Base-by-base conservation (phyloP, 208 protist species). In the Trichomonas vaginalis region DNA sequence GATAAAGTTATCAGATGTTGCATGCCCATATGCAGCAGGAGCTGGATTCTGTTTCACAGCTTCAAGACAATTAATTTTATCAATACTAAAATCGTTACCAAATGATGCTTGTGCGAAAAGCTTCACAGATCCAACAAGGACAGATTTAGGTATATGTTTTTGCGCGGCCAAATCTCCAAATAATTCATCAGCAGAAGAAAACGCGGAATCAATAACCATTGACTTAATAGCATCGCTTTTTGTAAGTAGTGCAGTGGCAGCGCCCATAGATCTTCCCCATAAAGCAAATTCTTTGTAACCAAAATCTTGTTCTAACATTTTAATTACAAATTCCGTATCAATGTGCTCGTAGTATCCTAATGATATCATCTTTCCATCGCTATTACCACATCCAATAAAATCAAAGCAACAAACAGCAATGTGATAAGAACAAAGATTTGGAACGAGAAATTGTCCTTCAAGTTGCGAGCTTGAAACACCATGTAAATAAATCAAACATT, bases 221-320 rank as follows among this genome's bases (percentile, higher is more conserved):
- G 40, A 42, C 17, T 51, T 48, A 27, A 92, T 92, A 39, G 8
- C 10, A 51, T 8, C 45, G 37, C 56, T 40, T 17, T 14, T 8
- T 39, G 86, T 6, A 39, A 92, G 14, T 39, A 92, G 14, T 1
- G 86, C 86, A 39, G 86, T 48, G 37, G 86, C 40, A 6, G 86
- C 86, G 37, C 86, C 86, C 86, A 92, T 92, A 17, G 86, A 92
- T 51, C 86, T 48, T 51, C 86, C 86, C 86, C 86, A 92, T 35
- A 92, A 32, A 27, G 45, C 86, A 32, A 92, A 92, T 27, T 48
- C 45, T 83, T 35, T 83, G 15, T 42, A 83, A 6, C 27, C 27
- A 83, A 83, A 83, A 10, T 21, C 6, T 42, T 35, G 10, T 40
- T 83, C 35, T 35, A 88, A 23, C 9, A 17, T 32, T 48, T 88